Evolutionary conservation across 106 monocot genomes (phyloP), one percentile per base, ranked within the genome.

Genomic region (Dioscorea alata): DNA sequence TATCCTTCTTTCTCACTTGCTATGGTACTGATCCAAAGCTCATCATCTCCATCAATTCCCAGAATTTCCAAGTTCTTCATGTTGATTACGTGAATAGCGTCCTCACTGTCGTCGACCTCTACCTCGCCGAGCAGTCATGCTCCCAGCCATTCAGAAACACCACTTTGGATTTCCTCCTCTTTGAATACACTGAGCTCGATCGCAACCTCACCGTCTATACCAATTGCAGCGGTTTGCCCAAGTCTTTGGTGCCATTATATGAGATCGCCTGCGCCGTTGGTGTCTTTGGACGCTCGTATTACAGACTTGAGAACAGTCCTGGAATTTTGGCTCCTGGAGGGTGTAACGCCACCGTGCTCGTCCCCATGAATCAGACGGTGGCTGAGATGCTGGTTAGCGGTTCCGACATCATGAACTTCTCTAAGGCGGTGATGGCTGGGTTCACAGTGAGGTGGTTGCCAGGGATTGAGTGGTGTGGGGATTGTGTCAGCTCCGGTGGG

Each of bases 201-300:
- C 42, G 7, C 64, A 64, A 68, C 65, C 24, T 80, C 22, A 32
- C 65, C 63, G 65, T 80, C 69, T 70, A 57, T 58, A 64, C 48
- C 70, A 48, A 75, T 56, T 80, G 74, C 69, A 50, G 48, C 21
- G 16, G 0, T 9, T 19, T 14, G 4, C 54, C 19, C 12, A 54
- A 19, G 9, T 54, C 54, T 16, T 13, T 19, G 5, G 13, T 23
- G 23, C 0, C 23, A 21, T 20, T 22, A 8, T 22, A 22, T 12
- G 23, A 31, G n/a, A 42, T 65, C 2, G n/a, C 42, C 12, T 34
- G 34, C 15, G 1, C 10, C 13, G 10, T 2, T 0, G 20, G 19
- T 13, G 25, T 0, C 25, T 6, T 8, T n/a, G 64, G 13, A 1
- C 18, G 4, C 4, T 34, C 64, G 42, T 65, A 65, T n/a, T 23